Base-by-base conservation (phyloP, 805 yeast species). In the Saturnispora halmiae region DNA sequence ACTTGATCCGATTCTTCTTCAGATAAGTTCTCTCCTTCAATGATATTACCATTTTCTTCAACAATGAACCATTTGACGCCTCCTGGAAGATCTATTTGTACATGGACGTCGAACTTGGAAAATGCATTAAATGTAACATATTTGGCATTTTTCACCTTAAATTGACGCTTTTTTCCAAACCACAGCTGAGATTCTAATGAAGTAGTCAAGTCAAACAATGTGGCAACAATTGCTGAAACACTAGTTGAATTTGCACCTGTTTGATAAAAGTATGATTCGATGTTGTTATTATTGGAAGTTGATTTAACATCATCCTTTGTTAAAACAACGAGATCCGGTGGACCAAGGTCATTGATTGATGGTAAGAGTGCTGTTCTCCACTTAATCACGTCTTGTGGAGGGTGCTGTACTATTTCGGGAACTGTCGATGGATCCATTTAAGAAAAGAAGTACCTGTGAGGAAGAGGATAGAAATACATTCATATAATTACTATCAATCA, bases 161-260 rank as follows among this genome's bases (percentile, higher is more conserved):
- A 82, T 45, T 70, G 69, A 52, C 74, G 82, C 47, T 68, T 70
- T 54, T 78, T 84, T 11, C 88, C 87, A 63, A 82, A 83, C 94
- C 94, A 83, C 34, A 73, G 64, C 56, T 83, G 94, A 5, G 77
- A 75, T 25, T 67, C 64, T 24, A 83, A 76, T 28, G 78, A 65
- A 41, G 73, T 82, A 26, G 86, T 79, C 47, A 83, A 57, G 6
- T 75, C 71, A 55, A 81, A 82, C 42, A 82, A 61, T 43, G 77
- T 77, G 1, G 87, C 87, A 9, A 90, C 88, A 41, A 83, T 77
- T 1, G 87, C 72, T 1, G 92, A 83, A 13, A 85, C 73, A 51
- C 76, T 79, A 19, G 85, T 76, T 15, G 82, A 79, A 53, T 83
- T 90, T 2, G 78, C 69, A 6, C 94, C 94, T 0, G 84, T 72